Conservation (phyloP, 345 rosid species). For the Citrus maxima region DNA sequence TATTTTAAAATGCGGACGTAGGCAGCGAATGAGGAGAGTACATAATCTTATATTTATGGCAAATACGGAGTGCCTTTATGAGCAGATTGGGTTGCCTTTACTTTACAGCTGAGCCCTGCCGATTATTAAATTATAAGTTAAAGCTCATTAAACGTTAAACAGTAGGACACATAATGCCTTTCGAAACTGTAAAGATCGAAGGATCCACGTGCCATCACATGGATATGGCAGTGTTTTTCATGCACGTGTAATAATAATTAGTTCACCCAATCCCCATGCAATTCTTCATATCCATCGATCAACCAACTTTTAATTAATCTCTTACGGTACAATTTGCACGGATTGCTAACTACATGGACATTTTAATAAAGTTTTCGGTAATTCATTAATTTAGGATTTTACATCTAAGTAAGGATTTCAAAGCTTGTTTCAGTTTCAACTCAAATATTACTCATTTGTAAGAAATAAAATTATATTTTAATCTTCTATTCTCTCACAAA, state of each 20-base stretch:
- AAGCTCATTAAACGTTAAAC: not conserved
- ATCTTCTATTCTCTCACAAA: too few species aligned
- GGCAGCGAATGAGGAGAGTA: too few species aligned
- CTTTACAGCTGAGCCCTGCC: not conserved
- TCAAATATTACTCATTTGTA: too few species aligned
- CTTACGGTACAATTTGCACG: not conserved
- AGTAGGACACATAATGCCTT: not conserved
- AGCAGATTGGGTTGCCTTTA: not conserved
- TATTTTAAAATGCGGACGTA: too few species aligned
- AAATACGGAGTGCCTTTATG: not conserved
- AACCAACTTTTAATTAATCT: not conserved
- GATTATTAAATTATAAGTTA: not conserved
- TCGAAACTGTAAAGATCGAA: not conserved
- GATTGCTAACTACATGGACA: not conserved
- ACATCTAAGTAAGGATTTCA: not conserved
- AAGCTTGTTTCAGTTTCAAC: too few species aligned
- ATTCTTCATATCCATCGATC: not conserved
- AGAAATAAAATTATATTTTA: too few species aligned
- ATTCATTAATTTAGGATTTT: too few species aligned
- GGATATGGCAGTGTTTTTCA: not conserved
- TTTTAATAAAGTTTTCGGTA: not conserved
- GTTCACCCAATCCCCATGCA: constrained; percentile 23
- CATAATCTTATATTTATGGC: too few species aligned
- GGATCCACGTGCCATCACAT: constrained; percentile 28
- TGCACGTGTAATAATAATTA: constrained; percentile 7